Conservation (phyloP, 805 yeast genomes). For the Lipomyces spencermartinsiae region DNA sequence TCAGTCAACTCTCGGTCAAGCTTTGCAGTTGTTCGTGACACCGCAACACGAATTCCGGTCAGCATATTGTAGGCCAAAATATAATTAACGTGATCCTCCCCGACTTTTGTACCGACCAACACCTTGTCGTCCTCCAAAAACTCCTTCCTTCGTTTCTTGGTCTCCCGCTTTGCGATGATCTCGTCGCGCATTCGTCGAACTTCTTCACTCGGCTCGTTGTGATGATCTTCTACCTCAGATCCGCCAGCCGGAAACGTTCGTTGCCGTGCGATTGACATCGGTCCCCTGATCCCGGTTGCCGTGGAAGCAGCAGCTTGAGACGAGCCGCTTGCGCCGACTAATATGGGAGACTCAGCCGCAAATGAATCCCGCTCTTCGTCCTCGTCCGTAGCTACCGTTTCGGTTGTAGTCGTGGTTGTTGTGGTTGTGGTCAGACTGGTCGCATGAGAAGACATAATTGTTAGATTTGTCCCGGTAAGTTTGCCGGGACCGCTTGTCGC, state of each 20-base stretch:
- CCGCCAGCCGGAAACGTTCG: slow-evolving; percentile 14
- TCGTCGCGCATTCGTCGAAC: slow-evolving; percentile 43
- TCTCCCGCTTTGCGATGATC: slow-evolving; percentile 45
- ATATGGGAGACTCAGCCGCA: slow-evolving; percentile 2
- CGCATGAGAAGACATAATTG: background rate
- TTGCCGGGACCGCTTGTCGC: background rate
- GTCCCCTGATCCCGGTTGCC: slow-evolving; percentile 5
- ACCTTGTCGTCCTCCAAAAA: slow-evolving; percentile 53
- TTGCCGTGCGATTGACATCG: slow-evolving; percentile 10
- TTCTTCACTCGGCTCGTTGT: slow-evolving; percentile 34
- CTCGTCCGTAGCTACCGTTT: slow-evolving; percentile 7
- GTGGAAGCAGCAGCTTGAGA: background rate
- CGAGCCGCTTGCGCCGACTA: background rate
- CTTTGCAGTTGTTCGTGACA: slow-evolving; percentile 83
- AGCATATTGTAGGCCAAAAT: slow-evolving; percentile 96
- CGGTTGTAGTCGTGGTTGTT: background rate
- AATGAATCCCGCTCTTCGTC: slow-evolving; percentile 10
- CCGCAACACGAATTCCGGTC: slow-evolving; percentile 95
- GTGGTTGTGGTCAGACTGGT: background rate
- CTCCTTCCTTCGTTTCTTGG: slow-evolving; percentile 40
- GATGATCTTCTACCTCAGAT: slow-evolving; percentile 2
- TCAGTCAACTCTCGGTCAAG: slow-evolving; percentile 73
- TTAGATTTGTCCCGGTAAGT: background rate
- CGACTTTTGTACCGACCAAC: slow-evolving; percentile 77
- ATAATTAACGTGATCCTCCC: slow-evolving; percentile 92